phyloP scores from a whole-genome alignment of 75 land plant genomes.

The Chamaecyparis obtusa region DNA sequence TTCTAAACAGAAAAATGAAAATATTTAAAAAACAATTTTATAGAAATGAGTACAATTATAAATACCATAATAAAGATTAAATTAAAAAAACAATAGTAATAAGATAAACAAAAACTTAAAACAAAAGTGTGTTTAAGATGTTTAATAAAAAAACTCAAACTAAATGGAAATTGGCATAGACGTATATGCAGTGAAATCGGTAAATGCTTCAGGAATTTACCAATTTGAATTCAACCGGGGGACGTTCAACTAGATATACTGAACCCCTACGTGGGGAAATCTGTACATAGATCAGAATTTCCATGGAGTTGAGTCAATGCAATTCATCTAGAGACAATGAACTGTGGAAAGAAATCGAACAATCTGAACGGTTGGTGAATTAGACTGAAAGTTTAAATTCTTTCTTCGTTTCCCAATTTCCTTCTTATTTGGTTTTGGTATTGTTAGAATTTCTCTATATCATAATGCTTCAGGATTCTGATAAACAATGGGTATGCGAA shows the following conservation, averaged over 20 bases:
- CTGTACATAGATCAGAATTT: background rate
- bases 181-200: too few relatives aligned
- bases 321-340: background rate
- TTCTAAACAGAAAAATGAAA: too few relatives aligned
- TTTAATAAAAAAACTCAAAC: too few relatives aligned
- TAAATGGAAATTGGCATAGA: too few relatives aligned
- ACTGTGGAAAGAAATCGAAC: background rate
- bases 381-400: background rate
- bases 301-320: background rate
- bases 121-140: too few relatives aligned
- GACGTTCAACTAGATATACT: background rate
- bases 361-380: slow-evolving; percentile 1
- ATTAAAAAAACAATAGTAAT: too few relatives aligned
- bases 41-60: too few relatives aligned
- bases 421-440: background rate
- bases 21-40: too few relatives aligned
- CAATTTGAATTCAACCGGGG: background rate
- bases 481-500: background rate
- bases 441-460: background rate
- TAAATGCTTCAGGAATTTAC: background rate
- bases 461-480: background rate
- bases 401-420: background rate
- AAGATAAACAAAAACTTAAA: too few relatives aligned
- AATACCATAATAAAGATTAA: too few relatives aligned
- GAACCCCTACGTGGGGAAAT: background rate